These are phyloP conservation scores for Phytophthora tubulina DNA, from an alignment of 352 stramenopile species.

Conservation along the genomic window DNA sequence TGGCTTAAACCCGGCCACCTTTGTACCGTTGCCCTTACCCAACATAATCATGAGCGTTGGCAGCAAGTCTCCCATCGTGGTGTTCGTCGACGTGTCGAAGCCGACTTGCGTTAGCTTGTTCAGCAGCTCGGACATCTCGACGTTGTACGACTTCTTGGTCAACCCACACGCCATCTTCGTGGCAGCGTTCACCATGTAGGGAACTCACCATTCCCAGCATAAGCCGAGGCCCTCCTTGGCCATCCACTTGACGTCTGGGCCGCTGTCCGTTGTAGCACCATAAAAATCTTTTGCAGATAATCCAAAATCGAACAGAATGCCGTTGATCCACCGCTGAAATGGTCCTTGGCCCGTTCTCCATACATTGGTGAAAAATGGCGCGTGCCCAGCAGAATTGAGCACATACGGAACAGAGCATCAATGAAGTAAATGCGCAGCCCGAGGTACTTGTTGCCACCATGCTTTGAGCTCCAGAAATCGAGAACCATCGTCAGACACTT, in stretches of 20 bases:
- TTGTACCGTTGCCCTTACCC: not conserved
- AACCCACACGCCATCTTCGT: slow-evolving; percentile 11
- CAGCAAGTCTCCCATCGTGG: not conserved
- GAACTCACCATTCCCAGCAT: slow-evolving; percentile 13
- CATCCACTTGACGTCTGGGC: slow-evolving; percentile 16
- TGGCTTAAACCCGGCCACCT: slow-evolving; percentile 2
- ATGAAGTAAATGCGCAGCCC: slow-evolving; percentile 13
- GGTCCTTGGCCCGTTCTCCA: not conserved
- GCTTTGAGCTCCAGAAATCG: slow-evolving; percentile 3
- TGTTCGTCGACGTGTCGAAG: not conserved
- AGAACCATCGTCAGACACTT: not conserved
- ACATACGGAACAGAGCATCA: not conserved
- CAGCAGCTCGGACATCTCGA: not conserved
- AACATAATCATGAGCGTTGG: not conserved
- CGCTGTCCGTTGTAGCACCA: slow-evolving; percentile 3
- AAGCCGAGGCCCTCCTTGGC: not conserved
- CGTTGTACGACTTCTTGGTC: not conserved
- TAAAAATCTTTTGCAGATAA: slow-evolving; percentile 1
- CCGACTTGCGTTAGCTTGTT: not conserved
- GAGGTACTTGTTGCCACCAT: not conserved
- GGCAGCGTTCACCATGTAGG: slow-evolving; percentile 11
- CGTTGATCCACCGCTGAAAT: slow-evolving; percentile 1
- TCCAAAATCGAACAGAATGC: slow-evolving; percentile 8
- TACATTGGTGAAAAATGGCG: not conserved
- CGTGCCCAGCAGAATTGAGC: slow-evolving; percentile 7